Evolutionary conservation across 106 monocot genomes (phyloP).

Genomic region (Dioscorea zingiberensis): DNA sequence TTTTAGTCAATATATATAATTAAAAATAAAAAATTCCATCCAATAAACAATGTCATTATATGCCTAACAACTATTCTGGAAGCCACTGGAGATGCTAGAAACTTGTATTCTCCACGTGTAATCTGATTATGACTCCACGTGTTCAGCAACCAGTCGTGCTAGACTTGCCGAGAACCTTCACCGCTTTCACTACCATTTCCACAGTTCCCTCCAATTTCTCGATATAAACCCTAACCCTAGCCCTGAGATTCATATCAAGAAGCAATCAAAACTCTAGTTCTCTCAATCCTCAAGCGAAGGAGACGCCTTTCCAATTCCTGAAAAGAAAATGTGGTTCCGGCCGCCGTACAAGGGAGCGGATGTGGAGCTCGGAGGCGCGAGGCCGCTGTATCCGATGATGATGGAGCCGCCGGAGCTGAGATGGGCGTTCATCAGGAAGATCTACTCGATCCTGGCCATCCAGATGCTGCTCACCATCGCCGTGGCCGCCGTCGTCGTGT

Average conservation of each 20-base stretch:
- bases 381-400: constrained; percentile 64
- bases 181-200: not conserved
- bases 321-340: constrained; percentile 5
- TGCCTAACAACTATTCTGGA: too few relatives aligned
- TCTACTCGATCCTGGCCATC: constrained; percentile 45
- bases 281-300: too few relatives aligned
- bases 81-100: too few relatives aligned
- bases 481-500: constrained; percentile 46
- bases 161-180: not conserved
- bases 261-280: too few relatives aligned
- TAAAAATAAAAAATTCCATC: too few relatives aligned
- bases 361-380: constrained; percentile 24
- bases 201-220: not conserved
- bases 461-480: constrained; percentile 50
- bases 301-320: too few relatives aligned
- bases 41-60: too few relatives aligned
- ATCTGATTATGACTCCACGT: not conserved
- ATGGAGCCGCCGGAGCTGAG: constrained; percentile 61
- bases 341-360: constrained; percentile 30
- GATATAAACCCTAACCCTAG: constrained; percentile 5
- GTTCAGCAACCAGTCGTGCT: not conserved
- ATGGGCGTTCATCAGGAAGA: constrained; percentile 62
- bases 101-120: not conserved
- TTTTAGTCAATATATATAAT: too few relatives aligned
- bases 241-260: not conserved